Percentiles rank a stretch among this genome's conserved stretches.
phyloP scores from a whole-genome alignment of 768 basidiomycete species.

The Leccinum fibrillosum region DNA sequence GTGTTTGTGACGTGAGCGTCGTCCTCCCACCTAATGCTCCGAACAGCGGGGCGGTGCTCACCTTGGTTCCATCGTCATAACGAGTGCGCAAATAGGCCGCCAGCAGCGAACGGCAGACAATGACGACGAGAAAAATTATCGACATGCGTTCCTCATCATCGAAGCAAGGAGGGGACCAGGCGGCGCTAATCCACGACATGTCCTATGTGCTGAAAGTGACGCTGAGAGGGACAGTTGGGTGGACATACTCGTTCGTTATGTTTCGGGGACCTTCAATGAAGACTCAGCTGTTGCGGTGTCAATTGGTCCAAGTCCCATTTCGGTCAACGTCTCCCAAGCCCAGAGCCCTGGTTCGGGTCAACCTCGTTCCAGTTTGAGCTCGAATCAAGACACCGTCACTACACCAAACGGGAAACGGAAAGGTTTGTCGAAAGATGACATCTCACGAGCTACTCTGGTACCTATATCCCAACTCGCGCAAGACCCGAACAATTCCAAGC shows the following conservation, averaged over 20 bases:
- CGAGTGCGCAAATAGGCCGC: constrained; percentile 94
- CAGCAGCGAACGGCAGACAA: constrained; percentile 67
- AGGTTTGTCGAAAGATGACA: constrained; percentile 57
- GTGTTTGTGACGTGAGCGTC: constrained; percentile 32
- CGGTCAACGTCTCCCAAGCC: constrained; percentile 22
- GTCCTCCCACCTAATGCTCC: constrained; percentile 11
- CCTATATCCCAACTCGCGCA: constrained; percentile 56
- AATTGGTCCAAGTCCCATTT: constrained; percentile 31
- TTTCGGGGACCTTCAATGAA: constrained; percentile 76
- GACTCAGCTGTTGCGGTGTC: constrained; percentile 48
- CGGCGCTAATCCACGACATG: constrained; percentile 75
- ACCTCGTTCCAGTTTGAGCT: constrained; percentile 58
- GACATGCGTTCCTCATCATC: constrained; percentile 96
- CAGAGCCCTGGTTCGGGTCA: constrained; percentile 34
- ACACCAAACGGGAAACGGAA: constrained; percentile 35
- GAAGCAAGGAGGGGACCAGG: constrained; percentile 76
- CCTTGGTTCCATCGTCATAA: constrained; percentile 85
- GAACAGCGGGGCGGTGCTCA: constrained; percentile 83
- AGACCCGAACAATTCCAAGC: constrained; percentile 55
- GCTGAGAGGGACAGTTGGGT: constrained; percentile 93
- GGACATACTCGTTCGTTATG: constrained; percentile 86
- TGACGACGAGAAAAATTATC: constrained; percentile 90
- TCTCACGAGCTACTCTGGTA: constrained; percentile 48
- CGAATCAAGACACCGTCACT: constrained; percentile 29
- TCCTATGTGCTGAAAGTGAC: constrained; percentile 96